Evolutionary conservation across 148 eudicot species (phyloP), one percentile per base, ranked within the genome.

Genomic region (Amaranthus palmeri): DNA sequence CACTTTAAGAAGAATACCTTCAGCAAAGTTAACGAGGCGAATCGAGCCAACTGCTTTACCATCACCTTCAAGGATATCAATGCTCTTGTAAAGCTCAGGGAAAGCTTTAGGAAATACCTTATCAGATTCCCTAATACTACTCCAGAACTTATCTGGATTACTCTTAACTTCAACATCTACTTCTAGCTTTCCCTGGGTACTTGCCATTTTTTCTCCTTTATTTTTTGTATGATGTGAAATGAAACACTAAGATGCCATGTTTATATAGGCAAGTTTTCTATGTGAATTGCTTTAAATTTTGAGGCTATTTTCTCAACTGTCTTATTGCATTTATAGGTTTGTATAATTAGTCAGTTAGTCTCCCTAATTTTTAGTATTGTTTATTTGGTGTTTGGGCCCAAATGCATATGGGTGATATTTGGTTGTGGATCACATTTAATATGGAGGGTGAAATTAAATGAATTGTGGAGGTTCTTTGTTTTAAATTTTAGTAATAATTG

Each of bases 1-100:
- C 44, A 61, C 3, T 25, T 0, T 8, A 18, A 67, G 8, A 7
- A 65, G 52, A 7, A 17, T 68, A 92, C 97, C 97, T 68, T 85
- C 88, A 53, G 87, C 80, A 67, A 68, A 93, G 18, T 74, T 86
- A 65, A 89, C 45, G 12, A 82, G 76, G 53, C 91, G 88, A 68
- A 88, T 72, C 9, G 97, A 91, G 17, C 93, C 97, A 61, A 85
- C 88, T 15, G 82, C 64, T 40, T 82, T 85, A 50, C 93, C 98
- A 70, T 86, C 96, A 46, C 98, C 98, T 76, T 91, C 97, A 64
- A 93, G 71, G 42, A 93, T 71, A 70, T 93, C 82, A 54, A 93
- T 84, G 79, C 87, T 85, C 81, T 91, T 83, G 85, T 86, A 93
- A 0, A 83, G 76, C 18, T 88, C 74, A 66, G 98, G 90, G 74